phyloP scores from a whole-genome alignment of 495 filamentous ascomycete species.

The Aspergillus bridgeri region DNA sequence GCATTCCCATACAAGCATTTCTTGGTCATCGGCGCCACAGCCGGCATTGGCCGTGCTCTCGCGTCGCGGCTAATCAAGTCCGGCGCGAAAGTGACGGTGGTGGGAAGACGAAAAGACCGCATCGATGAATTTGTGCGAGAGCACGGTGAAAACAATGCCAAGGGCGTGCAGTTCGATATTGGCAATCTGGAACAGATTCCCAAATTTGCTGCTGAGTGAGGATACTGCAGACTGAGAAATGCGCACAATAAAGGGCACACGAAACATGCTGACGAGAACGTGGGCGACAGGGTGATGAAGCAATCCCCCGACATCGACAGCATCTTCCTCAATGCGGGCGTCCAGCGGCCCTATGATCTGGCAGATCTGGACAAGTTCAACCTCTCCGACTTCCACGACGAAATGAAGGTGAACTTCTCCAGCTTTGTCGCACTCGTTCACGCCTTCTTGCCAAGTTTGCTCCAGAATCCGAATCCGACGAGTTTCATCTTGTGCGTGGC shows the following conservation, averaged over 20 bases:
- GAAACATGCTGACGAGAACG: too few relatives aligned
- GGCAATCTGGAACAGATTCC: constrained; percentile 54
- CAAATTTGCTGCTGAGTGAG: constrained; percentile 50
- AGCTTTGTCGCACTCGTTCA: constrained; percentile 56
- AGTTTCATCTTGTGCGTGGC: constrained; percentile 35
- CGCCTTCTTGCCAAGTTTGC: constrained; percentile 59
- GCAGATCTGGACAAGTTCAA: constrained; percentile 52
- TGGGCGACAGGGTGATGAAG: constrained; percentile 52
- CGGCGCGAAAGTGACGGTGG: constrained; percentile 59
- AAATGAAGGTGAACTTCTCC: constrained; percentile 63
- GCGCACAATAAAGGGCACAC: too few relatives aligned
- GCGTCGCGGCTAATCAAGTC: constrained; percentile 58
- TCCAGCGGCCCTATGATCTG: constrained; percentile 52
- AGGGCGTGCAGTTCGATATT: constrained; percentile 57
- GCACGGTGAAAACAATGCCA: constrained; percentile 52
- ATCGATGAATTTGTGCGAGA: constrained; percentile 61
- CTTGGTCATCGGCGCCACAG: constrained; percentile 65
- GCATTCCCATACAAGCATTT: constrained; percentile 63
- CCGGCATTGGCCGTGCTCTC: constrained; percentile 63
- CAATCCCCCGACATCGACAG: constrained; percentile 49
- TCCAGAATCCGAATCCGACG: constrained; percentile 27
- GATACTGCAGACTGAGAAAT: too few relatives aligned
- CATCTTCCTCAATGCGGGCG: constrained; percentile 37
- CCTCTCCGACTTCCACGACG: constrained; percentile 44
- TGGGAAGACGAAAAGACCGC: constrained; percentile 61